Evolutionary conservation across 1,139 yeast genomes (phyloP), one percentile per base, ranked within the genome.

Genomic region (Lodderomyces parapsilosis): DNA sequence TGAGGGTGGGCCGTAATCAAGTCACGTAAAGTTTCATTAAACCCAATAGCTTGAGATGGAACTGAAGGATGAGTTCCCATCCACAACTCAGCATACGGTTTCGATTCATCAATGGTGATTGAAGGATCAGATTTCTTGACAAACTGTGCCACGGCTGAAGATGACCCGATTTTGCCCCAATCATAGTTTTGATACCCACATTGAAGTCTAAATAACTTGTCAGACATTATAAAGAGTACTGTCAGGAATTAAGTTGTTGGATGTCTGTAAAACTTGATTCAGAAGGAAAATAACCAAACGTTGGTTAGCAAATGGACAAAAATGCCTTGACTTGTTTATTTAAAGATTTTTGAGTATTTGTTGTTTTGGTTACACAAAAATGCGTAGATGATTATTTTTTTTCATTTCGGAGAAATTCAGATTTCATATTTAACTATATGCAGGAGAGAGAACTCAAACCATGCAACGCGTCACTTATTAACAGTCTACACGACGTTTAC

Each of bases 51-150:
- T 42, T 68, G 68, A n/a, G 96, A 85, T 15, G 98, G 97, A 11
- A 87, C 90, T 40, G 86, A 85, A 41, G 96, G 94, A 60, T 93
- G 99, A 23, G 98, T 90, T 23, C 99, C 99, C 99, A 93, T 93
- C 99, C 99, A 93, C 54, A 93, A 75, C 63, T 87, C 95, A 30
- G 96, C 95, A 56, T 87, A 87, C 10, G 96, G 98, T 61, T 83
- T 80, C 37, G 72, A 45, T 54, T 83, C 91, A 52, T 86, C 89
- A 45, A 90, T 76, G 28, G 59, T 57, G 30, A 73, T 59, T n/a
- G 55, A 45, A 6, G 88, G 78, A 63, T 86, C 83, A 37, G 94
- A 80, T 42, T 75, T 71, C 36, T 83, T 73, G 33, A 96, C 95
- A 63, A 81, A 93, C 60, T 78, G 84, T 6, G 98, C 98, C 42